phyloP scores from a whole-genome alignment of 768 basidiomycete species.

The Peribolospora kevripleyi region DNA sequence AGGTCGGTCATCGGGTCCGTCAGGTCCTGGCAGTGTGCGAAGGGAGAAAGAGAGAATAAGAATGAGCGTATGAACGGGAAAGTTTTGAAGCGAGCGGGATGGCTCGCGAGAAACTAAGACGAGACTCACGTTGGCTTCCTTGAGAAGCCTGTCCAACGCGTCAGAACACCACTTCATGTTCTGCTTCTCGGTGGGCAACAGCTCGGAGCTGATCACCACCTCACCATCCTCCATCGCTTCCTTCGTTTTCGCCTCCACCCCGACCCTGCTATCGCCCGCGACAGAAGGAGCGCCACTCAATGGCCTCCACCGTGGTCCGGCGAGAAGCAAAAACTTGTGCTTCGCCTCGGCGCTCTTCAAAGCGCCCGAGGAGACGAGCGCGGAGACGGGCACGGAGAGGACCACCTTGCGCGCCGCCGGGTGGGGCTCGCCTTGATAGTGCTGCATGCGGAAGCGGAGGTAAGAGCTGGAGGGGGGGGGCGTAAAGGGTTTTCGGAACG shows the following conservation, averaged over 20 bases:
- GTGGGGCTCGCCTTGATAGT: conserved; percentile 53
- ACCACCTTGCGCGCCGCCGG: conserved; percentile 28
- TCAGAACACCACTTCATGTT: conserved; percentile 92
- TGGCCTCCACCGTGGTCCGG: conserved; percentile 59
- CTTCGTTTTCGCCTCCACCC: too few species aligned
- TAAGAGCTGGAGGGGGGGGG: conserved; percentile 35
- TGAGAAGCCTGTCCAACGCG: conserved; percentile 46
- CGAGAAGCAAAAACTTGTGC: conserved; percentile 68
- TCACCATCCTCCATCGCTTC: conserved; percentile 14
- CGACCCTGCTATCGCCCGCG: too few species aligned
- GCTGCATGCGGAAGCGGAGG: conserved; percentile 44
- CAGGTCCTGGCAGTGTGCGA: conserved; percentile 7
- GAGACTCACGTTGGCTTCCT: conserved; percentile 57
- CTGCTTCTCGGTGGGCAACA: conserved; percentile 54
- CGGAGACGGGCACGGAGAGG: conserved; percentile 43
- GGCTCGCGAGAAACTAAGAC: background rate
- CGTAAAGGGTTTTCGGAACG: conserved; percentile 54
- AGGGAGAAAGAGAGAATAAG: background rate
- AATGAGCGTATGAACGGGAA: background rate
- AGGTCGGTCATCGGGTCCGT: conserved; percentile 32
- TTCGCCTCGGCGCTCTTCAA: conserved; percentile 37
- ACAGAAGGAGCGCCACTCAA: background rate
- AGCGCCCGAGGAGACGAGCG: conserved; percentile 39
- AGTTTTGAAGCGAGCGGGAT: conserved; percentile 1
- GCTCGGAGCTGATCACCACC: conserved; percentile 73